Base-by-base conservation (phyloP, 2,329 filamentous ascomycete genomes). In the Verticillium nubilum region DNA sequence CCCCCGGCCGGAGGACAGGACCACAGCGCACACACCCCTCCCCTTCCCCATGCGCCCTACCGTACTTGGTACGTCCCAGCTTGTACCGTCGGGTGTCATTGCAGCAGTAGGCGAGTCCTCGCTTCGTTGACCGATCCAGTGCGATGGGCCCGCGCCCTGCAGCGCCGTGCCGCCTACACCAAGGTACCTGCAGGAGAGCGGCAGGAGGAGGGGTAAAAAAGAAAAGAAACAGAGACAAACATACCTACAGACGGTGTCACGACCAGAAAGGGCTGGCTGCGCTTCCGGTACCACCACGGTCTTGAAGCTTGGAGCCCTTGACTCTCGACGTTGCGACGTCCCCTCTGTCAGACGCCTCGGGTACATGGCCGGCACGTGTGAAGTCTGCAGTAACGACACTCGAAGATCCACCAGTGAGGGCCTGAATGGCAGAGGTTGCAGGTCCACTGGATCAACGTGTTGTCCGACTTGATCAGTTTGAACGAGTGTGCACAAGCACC, bases 351-450 rank as follows among this genome's bases (percentile, higher is more conserved):
- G 66, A 72, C 74, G 60, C 70, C 76, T 62, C 82, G 76, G 54
- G 80, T 78, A 69, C 86, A 89, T 27, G 42, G 42, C n/a, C 42
- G 42, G 71, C 86, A 89, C 29, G 83, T 80, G 73, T 88, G 86
- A 56, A 87, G 74, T 70, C 86, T 86, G 81, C 87, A 90, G 70
- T 87, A 87, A 62, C 80, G 78, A 74, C 87, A 90, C 71, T 89
- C 85, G 64, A 83, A 89, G 67, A 90, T 89, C 73, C 81, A 82
- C 84, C 85, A 88, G 72, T 86, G 82, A 57, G 86, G 86, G 1
- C 86, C 86, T 2, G 81, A 83, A 62, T 85, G 81, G 69, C 86
- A 89, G 67, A 86, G 74, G 61, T 82, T 80, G 76, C 87, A 90
- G 56, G 79, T 78, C 86, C 86, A 90, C 70, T 86, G 81, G 59